Percentiles rank a stretch among this genome's conserved stretches.
These are phyloP conservation scores for Gnaphalium uliginosum DNA, from an alignment of 129 eudicot genomes.

Conservation along the genomic window DNA sequence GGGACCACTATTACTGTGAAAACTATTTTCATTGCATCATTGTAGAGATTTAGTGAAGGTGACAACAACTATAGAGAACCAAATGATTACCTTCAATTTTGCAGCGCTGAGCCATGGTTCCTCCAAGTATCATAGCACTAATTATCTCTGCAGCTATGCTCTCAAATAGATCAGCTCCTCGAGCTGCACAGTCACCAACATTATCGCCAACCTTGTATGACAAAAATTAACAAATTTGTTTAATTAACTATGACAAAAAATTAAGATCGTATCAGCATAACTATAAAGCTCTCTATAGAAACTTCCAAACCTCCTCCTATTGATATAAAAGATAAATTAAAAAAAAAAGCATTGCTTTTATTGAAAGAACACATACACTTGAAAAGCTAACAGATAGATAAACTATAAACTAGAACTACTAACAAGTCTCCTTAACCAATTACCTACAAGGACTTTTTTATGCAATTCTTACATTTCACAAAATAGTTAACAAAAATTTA, in stretches of 20 bases:
- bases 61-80: slow-evolving; percentile 13
- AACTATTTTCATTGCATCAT: slow-evolving; percentile 2
- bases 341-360: neutral
- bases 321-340: neutral
- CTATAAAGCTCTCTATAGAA: slow-evolving; percentile 4
- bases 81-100: slow-evolving; percentile 75
- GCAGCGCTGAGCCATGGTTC: slow-evolving; percentile 96
- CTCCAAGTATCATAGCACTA: slow-evolving; percentile 99
- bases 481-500: slow-evolving; percentile 6
- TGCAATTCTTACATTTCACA: slow-evolving; percentile 4
- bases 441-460: neutral
- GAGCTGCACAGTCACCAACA: slow-evolving; percentile 99
- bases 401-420: slow-evolving; percentile 6
- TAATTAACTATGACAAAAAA: neutral
- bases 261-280: neutral
- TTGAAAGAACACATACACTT: neutral
- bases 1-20: slow-evolving; percentile 6
- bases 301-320: slow-evolving; percentile 8
- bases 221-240: slow-evolving; percentile 23
- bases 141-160: slow-evolving; percentile 99
- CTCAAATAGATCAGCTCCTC: slow-evolving; percentile 98
- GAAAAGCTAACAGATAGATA: slow-evolving; percentile 18
- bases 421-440: slow-evolving; percentile 11
- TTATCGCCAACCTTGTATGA: slow-evolving; percentile 84
- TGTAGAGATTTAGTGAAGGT: slow-evolving; percentile 1